A percentile compares a stretch with the other conserved stretches of the same genome.
Conservation (phyloP, 805 yeast genomes). For the Spathaspora girioi region DNA sequence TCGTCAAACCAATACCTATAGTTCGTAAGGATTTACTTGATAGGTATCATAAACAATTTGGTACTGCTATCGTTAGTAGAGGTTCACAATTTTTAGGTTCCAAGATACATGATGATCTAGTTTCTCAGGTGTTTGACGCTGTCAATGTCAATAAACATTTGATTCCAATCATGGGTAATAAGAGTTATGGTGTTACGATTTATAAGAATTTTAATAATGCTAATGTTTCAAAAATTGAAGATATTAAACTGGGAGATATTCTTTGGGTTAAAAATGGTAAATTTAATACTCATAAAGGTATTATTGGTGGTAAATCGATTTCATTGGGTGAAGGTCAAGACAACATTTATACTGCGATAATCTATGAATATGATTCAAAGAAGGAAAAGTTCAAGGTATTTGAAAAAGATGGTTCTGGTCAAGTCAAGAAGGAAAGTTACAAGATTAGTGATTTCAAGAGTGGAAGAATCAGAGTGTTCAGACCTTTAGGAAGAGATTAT, state of each 20-base stretch:
- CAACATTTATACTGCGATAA: constrained; percentile 49
- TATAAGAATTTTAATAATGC: constrained; percentile 46
- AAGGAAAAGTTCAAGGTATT: constrained; percentile 70
- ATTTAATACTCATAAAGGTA: constrained; percentile 66
- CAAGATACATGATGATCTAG: constrained; percentile 23
- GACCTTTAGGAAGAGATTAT: constrained; percentile 70
- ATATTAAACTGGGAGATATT: constrained; percentile 80
- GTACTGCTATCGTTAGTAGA: constrained; percentile 41
- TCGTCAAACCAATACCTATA: constrained; percentile 39
- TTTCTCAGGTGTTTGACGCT: constrained; percentile 12
- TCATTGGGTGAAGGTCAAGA: constrained; percentile 53
- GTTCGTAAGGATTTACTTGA: constrained; percentile 47
- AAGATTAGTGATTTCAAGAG: constrained; percentile 67
- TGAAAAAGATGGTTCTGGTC: constrained; percentile 50
- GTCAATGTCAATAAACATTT: constrained; percentile 17
- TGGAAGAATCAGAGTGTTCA: constrained; percentile 77
- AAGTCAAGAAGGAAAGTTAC: constrained; percentile 57
- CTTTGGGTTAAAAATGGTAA: constrained; percentile 71
- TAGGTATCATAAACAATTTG: constrained; percentile 46
- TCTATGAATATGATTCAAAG: constrained; percentile 68
- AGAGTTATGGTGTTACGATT: constrained; percentile 70
- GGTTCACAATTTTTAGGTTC: constrained; percentile 33
- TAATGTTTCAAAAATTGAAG: constrained; percentile 50
- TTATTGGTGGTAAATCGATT: constrained; percentile 30
- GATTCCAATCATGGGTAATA: constrained; percentile 57